Evolutionary conservation across 1,284 basidiomycete species (phyloP).

Genomic region (Apiotrichum laibachii): DNA sequence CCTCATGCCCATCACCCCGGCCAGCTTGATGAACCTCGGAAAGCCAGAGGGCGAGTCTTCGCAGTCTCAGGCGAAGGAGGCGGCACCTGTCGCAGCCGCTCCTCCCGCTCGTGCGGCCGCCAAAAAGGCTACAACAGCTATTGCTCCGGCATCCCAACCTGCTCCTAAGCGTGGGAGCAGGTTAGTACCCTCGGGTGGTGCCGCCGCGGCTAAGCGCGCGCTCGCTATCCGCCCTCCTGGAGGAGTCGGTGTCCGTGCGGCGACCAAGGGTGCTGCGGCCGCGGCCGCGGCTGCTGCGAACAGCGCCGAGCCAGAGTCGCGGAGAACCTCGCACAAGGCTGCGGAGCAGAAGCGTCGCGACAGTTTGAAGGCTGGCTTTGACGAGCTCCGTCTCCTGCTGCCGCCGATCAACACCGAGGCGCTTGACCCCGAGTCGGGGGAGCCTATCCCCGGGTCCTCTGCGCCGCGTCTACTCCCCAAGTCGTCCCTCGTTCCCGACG

Average conservation of each 20-base stretch:
- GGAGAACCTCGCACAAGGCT: conserved; percentile 88
- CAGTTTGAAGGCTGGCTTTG: conserved; percentile 91
- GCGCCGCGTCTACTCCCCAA: conserved; percentile 83
- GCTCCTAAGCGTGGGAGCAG: conserved; percentile 20
- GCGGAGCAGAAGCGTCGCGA: conserved; percentile 97
- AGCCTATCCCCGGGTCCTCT: conserved; percentile 75
- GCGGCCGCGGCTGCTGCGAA: conserved; percentile 32
- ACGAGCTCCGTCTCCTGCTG: conserved; percentile 81
- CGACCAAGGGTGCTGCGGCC: conserved; percentile 36
- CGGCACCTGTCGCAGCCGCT: neutral
- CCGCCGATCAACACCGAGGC: conserved; percentile 72
- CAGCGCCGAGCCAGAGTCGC: conserved; percentile 41
- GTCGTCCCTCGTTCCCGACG: conserved; percentile 62
- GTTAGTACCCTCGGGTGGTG: conserved; percentile 16
- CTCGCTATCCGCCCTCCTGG: conserved; percentile 38
- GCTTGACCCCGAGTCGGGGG: conserved; percentile 64
- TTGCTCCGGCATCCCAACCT: conserved; percentile 3
- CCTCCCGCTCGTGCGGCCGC: conserved; percentile 12
- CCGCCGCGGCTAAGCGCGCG: conserved; percentile 34
- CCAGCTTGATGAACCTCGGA: conserved; percentile 80
- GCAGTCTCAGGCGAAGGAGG: neutral
- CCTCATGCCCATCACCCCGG: conserved; percentile 76
- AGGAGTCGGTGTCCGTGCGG: conserved; percentile 34
- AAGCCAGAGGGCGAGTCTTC: conserved; percentile 20
- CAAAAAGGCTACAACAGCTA: conserved; percentile 13